Conservation (phyloP, 805 yeast species). For the Tetrapisispora taiwanensis region DNA sequence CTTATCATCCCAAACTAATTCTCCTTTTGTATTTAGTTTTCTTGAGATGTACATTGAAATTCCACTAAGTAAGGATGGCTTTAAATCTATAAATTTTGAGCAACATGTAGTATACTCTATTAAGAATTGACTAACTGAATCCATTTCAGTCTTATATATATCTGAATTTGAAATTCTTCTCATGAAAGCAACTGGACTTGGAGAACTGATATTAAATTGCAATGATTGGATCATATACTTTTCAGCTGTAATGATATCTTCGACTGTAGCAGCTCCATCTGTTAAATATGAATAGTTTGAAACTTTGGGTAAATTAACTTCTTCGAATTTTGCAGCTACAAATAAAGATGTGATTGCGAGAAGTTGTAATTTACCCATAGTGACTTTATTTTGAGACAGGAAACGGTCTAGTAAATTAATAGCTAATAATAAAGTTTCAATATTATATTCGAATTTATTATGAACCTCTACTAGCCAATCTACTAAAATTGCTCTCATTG, state of each 20-base stretch:
- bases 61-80: constrained; percentile 77
- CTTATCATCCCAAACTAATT: constrained; percentile 20
- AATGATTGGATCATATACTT: constrained; percentile 62
- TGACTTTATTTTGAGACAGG: constrained; percentile 62
- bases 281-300: constrained; percentile 80
- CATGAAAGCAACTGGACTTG: constrained; percentile 83
- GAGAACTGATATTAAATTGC: constrained; percentile 68
- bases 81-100: constrained; percentile 57
- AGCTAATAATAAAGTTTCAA: constrained; percentile 77
- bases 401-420: constrained; percentile 83
- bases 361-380: constrained; percentile 70
- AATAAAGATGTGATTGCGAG: constrained; percentile 78
- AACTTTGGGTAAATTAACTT: constrained; percentile 78
- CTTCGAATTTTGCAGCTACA: constrained; percentile 90
- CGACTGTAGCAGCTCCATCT: constrained; percentile 74
- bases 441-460: constrained; percentile 66
- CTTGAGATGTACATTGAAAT: constrained; percentile 80
- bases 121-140: constrained; percentile 78
- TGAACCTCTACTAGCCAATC: constrained; percentile 94
- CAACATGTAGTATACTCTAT: constrained; percentile 71
- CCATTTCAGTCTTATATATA: constrained; percentile 66
- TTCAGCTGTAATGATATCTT: constrained; percentile 76
- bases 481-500: constrained; percentile 77
- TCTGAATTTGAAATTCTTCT: constrained; percentile 86
- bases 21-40: constrained; percentile 32